Base-by-base conservation (phyloP, 352 stramenopile genomes). In the Phytophthora fragariae region DNA sequence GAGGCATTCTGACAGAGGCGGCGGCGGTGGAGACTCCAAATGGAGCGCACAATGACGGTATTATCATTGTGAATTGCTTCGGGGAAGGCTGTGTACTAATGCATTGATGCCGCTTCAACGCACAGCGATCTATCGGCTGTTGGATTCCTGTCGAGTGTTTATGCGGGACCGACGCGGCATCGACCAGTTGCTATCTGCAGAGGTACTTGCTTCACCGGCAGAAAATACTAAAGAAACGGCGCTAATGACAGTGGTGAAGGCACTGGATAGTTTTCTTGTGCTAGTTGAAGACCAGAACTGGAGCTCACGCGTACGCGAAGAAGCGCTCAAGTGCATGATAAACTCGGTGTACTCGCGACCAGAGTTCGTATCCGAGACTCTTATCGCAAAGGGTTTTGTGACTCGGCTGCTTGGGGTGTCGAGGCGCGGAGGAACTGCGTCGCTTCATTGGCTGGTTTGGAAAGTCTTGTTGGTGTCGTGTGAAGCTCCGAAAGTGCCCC, bases 111-210 rank as follows among this genome's bases (percentile, higher is more conserved):
- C 44, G 19, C 44, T 12, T 50, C 5, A 14, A 12, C 12, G 15
- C 52, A 35, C 15, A 76, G 55, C 31, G 2, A 46, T 63, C 12
- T 57, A 39, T 57, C 49, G 58, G 49, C 74, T 93, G 37, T 61
- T 93, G 10, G 62, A 55, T 15, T 57, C 74, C 6, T 89, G 76
- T 64, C 88, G 86, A 62, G 72, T 89, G n/a, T 72, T 91, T 11
- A 92, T 93, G 84, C 83, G 86, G 17, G 83, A 93, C 33, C 83
- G 83, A 7, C 79, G 83, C 4, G 86, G 83, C 49, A 91, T 93
- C 41, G 68, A 91, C 10, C 55, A 56, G n/a, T 62, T 93, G 12
- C 61, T 93, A n/a, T 81, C 74, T 4, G 14, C 59, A 24, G 75
- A 91, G 72, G 82, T 90, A 62, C 35, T 35, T 33, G 10, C 5